phyloP scores from a whole-genome alignment of 371 early-diverging fungal species.

The Rhizopus arrhizus region DNA sequence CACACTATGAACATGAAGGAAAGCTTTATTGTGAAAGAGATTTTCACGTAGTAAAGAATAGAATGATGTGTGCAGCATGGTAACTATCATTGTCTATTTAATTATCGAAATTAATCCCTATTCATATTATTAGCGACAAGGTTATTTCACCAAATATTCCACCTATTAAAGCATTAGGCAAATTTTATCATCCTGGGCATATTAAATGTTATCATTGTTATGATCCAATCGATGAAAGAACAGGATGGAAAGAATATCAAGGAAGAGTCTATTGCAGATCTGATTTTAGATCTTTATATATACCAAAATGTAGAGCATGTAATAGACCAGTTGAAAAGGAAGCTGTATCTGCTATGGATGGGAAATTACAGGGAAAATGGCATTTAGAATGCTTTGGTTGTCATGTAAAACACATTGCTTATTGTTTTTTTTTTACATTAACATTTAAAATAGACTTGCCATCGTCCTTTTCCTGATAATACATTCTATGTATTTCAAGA shows the following conservation, averaged over 20 bases:
- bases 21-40: slow-evolving; percentile 74
- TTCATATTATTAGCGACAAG: slow-evolving; percentile 31
- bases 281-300: slow-evolving; percentile 68
- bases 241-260: slow-evolving; percentile 75
- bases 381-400: slow-evolving; percentile 65
- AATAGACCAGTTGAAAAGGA: slow-evolving; percentile 67
- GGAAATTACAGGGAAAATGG: slow-evolving; percentile 80
- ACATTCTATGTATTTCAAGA: slow-evolving; percentile 84
- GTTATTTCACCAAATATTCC: slow-evolving; percentile 49
- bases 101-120: neutral
- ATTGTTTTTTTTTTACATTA: slow-evolving; percentile 7
- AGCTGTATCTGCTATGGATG: slow-evolving; percentile 78
- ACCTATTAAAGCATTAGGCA: slow-evolving; percentile 65
- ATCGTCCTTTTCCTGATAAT: slow-evolving; percentile 80
- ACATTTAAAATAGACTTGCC: slow-evolving; percentile 54
- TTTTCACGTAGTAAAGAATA: slow-evolving; percentile 56
- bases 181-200: slow-evolving; percentile 70
- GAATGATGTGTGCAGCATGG: slow-evolving; percentile 56
- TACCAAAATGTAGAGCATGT: slow-evolving; percentile 76
- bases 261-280: slow-evolving; percentile 75
- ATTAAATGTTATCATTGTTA: slow-evolving; percentile 70
- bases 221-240: slow-evolving; percentile 65
- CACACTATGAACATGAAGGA: slow-evolving; percentile 67
- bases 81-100: slow-evolving; percentile 30
- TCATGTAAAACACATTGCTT: slow-evolving; percentile 37